Percentiles rank a stretch among this genome's conserved stretches.
Evolutionary conservation across 345 rosid species (phyloP).

Genomic region (Syzygium aqueum): DNA sequence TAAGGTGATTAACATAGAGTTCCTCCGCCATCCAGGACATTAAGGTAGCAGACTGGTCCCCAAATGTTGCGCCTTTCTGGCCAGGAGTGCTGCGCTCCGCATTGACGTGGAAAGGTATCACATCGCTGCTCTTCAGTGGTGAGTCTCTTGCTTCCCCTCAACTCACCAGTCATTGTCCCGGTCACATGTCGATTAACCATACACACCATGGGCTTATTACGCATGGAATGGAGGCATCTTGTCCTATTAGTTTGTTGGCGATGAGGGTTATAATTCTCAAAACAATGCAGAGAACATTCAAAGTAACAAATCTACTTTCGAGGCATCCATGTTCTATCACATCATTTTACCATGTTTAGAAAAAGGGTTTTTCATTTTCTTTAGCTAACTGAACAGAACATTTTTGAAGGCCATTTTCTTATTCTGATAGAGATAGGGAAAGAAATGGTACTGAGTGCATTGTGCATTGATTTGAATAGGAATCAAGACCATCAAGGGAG

Average conservation of each 20-base stretch:
- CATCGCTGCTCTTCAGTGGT: slow-evolving; percentile 65
- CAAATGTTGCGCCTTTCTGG: slow-evolving; percentile 85
- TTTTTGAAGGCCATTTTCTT: background rate
- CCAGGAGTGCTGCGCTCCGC: slow-evolving; percentile 82
- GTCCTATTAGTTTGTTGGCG: background rate
- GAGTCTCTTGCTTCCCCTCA: slow-evolving; percentile 1
- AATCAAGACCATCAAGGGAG: slow-evolving; percentile 69
- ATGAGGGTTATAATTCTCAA: background rate
- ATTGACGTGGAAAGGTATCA: slow-evolving; percentile 73
- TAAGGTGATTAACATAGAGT: background rate
- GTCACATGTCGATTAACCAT: background rate
- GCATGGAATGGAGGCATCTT: background rate
- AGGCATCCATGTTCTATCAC: background rate
- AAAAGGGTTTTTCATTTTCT: background rate
- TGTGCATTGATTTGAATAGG: slow-evolving; percentile 27
- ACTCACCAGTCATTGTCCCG: background rate
- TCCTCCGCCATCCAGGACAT: slow-evolving; percentile 43
- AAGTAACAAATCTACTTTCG: background rate
- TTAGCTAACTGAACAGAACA: background rate
- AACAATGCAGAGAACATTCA: background rate
- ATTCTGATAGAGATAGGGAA: background rate
- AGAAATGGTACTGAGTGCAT: background rate
- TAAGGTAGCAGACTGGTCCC: slow-evolving; percentile 81
- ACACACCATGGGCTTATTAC: background rate
- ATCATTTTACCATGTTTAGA: background rate